These are phyloP conservation scores for Polytrichum formosum DNA, from an alignment of 225 moss, liverwort and hornwort genomes.

Conservation along the genomic window DNA sequence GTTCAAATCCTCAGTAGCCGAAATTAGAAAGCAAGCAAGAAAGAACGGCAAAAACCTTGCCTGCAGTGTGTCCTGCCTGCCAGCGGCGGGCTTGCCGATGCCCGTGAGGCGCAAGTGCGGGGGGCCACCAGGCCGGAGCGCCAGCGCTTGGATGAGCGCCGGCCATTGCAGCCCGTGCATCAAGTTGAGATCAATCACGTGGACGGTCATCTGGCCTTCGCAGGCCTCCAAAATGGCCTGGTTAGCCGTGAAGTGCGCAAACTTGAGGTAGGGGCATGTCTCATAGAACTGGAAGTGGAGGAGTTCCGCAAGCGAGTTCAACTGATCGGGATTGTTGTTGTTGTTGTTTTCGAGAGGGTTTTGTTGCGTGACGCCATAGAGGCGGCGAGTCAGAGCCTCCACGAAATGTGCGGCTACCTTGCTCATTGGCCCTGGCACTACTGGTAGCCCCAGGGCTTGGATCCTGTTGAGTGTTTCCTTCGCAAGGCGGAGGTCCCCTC, in stretches of 20 bases:
- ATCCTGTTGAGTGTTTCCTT: constrained; percentile 62
- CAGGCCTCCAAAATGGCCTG: constrained; percentile 79
- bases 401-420: constrained; percentile 74
- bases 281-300: constrained; percentile 73
- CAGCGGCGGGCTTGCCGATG: constrained; percentile 57
- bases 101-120: constrained; percentile 72
- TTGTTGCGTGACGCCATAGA: constrained; percentile 29
- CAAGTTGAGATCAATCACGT: constrained; percentile 70
- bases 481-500: constrained; percentile 45
- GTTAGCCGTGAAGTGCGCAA: constrained; percentile 77
- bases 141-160: constrained; percentile 75
- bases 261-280: constrained; percentile 70
- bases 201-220: constrained; percentile 53
- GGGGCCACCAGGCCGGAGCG: constrained; percentile 62
- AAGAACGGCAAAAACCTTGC: too few relatives aligned
- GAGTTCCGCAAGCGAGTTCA: constrained; percentile 37
- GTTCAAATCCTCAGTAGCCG: too few relatives aligned
- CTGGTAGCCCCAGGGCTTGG: constrained; percentile 53
- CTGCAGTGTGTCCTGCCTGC: constrained; percentile 46
- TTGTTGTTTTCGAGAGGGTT: background rate
- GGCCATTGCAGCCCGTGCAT: constrained; percentile 82
- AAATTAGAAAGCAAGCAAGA: too few relatives aligned
- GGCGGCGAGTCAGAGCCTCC: constrained; percentile 60
- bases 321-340: constrained; percentile 13
- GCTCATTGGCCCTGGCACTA: constrained; percentile 56